Conservation (phyloP, 2,329 filamentous ascomycete species). For the Orbilia ellipsospora region DNA sequence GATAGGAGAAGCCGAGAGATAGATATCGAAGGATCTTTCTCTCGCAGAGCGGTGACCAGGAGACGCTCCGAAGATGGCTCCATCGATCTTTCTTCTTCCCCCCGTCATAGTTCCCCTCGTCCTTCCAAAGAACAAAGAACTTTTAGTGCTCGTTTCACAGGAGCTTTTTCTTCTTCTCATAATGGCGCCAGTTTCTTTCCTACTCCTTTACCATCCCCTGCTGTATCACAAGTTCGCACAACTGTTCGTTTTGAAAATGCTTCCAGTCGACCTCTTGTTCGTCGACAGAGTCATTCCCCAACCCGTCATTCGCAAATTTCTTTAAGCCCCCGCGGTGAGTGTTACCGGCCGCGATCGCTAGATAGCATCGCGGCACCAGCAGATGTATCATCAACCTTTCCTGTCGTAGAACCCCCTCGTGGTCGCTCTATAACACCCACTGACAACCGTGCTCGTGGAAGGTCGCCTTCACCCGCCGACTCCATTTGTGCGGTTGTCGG, state of each 20-base stretch:
- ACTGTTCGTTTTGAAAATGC: conserved; percentile 48
- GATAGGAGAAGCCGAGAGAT: conserved; percentile 51
- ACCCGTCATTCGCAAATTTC: conserved; percentile 50
- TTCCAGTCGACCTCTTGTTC: conserved; percentile 46
- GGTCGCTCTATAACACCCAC: conserved; percentile 52
- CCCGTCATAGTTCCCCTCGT: conserved; percentile 39
- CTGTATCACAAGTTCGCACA: conserved; percentile 52
- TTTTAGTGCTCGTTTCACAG: conserved; percentile 52
- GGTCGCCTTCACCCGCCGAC: conserved; percentile 53
- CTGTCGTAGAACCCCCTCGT: conserved; percentile 26
- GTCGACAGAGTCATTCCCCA: conserved; percentile 54
- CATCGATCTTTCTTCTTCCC: conserved; percentile 53
- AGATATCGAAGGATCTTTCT: conserved; percentile 54
- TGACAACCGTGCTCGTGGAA: conserved; percentile 55
- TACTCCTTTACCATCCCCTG: conserved; percentile 50
- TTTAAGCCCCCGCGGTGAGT: conserved; percentile 53
- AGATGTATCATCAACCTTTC: conserved; percentile 24
- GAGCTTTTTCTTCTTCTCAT: conserved; percentile 49
- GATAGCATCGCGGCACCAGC: conserved; percentile 53
- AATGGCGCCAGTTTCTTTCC: conserved; percentile 44
- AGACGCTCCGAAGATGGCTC: conserved; percentile 52
- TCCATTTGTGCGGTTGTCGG: conserved; percentile 56
- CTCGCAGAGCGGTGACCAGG: conserved; percentile 41
- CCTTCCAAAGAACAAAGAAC: conserved; percentile 47
- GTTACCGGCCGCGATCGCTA: conserved; percentile 54